Evolutionary conservation across 345 rosid genomes (phyloP).

Genomic region (Dovyalis caffra): DNA sequence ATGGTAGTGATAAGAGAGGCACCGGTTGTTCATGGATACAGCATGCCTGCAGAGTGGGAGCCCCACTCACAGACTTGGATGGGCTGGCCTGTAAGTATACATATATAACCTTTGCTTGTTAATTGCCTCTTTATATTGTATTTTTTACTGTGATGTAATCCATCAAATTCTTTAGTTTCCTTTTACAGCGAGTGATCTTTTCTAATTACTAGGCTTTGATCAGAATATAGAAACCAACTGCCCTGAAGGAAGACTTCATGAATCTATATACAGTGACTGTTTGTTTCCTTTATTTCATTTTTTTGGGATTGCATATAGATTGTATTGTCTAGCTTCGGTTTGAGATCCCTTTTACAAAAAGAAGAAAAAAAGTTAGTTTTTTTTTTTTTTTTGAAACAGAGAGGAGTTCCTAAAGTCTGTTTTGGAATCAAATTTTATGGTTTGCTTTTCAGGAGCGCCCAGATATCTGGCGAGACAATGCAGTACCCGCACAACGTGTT

Average conservation of each 20-base stretch:
- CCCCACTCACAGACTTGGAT: constrained; percentile 88
- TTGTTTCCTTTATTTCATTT: no score
- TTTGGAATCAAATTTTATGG: background rate
- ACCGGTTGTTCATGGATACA: constrained; percentile 59
- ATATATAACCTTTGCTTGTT: no score
- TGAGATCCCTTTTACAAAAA: no score
- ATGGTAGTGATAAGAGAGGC: constrained; percentile 47
- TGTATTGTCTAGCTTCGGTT: no score
- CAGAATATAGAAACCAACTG: no score
- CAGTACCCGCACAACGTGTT: constrained; percentile 51
- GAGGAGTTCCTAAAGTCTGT: background rate
- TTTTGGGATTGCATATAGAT: no score
- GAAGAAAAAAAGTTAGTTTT: no score
- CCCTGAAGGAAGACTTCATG: no score
- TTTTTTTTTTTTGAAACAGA: background rate
- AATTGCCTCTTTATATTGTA: no score
- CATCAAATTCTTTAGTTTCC: no score
- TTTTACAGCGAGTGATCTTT: background rate
- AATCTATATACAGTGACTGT: no score
- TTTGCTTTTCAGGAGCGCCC: constrained; percentile 63
- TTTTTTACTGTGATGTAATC: no score
- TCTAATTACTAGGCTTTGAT: background rate
- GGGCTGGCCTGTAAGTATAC: constrained; percentile 85
- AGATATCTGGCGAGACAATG: constrained; percentile 87
- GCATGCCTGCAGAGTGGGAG: constrained; percentile 99